Conservation (phyloP, 2,329 filamentous ascomycete species). For the Delphinella strobiligena region DNA sequence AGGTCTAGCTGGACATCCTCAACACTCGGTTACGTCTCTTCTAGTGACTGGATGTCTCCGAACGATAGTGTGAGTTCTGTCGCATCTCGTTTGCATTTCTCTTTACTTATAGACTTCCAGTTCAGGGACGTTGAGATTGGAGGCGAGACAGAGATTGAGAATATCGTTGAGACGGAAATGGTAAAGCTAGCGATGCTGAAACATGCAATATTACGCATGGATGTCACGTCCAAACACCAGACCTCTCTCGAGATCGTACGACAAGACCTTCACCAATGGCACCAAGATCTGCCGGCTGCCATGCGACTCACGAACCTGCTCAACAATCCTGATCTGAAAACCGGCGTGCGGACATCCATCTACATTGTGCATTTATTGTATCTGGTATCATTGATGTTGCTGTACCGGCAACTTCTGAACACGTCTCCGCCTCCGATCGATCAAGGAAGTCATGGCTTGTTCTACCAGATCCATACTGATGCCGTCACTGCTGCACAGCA, state of each 20-base stretch:
- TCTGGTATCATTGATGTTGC: not conserved
- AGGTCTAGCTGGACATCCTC: not conserved
- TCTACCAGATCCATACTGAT: not conserved
- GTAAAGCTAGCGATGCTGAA: not conserved
- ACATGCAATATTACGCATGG: not conserved
- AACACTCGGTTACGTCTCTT: not conserved
- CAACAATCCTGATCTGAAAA: not conserved
- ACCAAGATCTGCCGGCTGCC: not conserved
- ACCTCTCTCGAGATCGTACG: not conserved
- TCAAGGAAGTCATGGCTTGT: not conserved
- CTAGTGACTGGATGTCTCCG: not conserved
- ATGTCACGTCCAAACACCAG: not conserved
- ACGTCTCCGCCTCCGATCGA: not conserved
- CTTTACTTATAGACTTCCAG: not conserved
- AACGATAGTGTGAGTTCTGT: not conserved
- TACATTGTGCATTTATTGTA: not conserved
- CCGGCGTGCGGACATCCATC: not conserved
- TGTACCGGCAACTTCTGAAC: not conserved
- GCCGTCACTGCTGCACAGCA: not conserved
- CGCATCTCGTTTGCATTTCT: not conserved
- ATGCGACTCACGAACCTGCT: not conserved
- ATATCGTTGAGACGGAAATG: not conserved
- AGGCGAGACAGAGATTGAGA: not conserved
- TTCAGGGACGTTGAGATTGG: not conserved
- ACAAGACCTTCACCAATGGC: not conserved